Percentiles rank a stretch among this genome's conserved stretches.
These are phyloP conservation scores for Botrytis deweyae DNA, from an alignment of 2,329 filamentous ascomycete species.

Conservation along the genomic window DNA sequence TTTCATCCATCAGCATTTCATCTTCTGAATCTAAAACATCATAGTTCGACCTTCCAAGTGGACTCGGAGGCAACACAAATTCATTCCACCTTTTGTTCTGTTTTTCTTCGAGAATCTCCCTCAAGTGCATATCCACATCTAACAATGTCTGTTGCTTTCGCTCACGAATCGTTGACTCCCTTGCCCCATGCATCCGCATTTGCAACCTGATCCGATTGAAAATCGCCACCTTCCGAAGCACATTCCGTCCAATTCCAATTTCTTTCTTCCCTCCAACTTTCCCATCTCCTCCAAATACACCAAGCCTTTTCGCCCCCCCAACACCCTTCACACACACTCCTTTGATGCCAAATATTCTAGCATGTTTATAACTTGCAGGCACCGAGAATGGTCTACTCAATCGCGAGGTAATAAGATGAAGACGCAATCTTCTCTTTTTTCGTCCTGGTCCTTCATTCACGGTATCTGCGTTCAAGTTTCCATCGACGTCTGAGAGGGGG, in stretches of 20 bases:
- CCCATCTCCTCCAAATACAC: not conserved
- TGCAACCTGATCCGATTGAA: slow-evolving; percentile 59
- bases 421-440: slow-evolving; percentile 67
- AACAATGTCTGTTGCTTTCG: slow-evolving; percentile 16
- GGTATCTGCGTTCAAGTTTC: slow-evolving; percentile 24
- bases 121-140: slow-evolving; percentile 23
- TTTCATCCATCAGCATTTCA: slow-evolving; percentile 23
- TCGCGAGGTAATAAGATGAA: slow-evolving; percentile 65
- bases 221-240: slow-evolving; percentile 62
- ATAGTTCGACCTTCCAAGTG: slow-evolving; percentile 40
- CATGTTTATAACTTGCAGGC: slow-evolving; percentile 52
- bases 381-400: slow-evolving; percentile 68
- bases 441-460: slow-evolving; percentile 34
- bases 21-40: slow-evolving; percentile 40
- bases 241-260: slow-evolving; percentile 43
- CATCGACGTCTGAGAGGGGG: slow-evolving; percentile 40
- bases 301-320: slow-evolving; percentile 35
- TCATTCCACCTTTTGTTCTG: slow-evolving; percentile 35
- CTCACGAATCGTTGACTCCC: slow-evolving; percentile 30
- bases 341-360: slow-evolving; percentile 61
- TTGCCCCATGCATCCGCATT: slow-evolving; percentile 44
- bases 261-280: slow-evolving; percentile 42
- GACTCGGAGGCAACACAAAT: slow-evolving; percentile 35
- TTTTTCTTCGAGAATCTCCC: slow-evolving; percentile 33
- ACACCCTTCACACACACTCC: slow-evolving; percentile 45